Evolutionary conservation across 2,329 filamentous ascomycete genomes (phyloP).

Genomic region (Fusarium xyrophilum): DNA sequence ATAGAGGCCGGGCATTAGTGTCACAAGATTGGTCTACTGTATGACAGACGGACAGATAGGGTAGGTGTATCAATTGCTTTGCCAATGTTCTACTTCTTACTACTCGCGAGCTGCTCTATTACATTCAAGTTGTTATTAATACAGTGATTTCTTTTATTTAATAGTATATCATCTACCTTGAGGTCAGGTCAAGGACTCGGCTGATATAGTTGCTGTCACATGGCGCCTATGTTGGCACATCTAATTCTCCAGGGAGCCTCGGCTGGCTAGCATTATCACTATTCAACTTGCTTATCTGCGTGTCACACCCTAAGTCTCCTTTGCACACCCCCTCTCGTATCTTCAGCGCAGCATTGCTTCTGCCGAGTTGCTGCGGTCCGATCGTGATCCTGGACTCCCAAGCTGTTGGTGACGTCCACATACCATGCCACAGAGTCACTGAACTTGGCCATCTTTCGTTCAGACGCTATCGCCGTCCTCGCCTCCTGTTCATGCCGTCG

Average conservation of each 20-base stretch:
- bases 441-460: too few relatives aligned
- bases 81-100: not conserved
- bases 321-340: too few relatives aligned
- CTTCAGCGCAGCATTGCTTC: too few relatives aligned
- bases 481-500: too few relatives aligned
- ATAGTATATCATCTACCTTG: too few relatives aligned
- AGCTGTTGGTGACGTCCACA: too few relatives aligned
- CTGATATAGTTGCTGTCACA: not conserved
- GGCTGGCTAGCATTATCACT: not conserved
- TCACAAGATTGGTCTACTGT: not conserved
- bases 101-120: not conserved
- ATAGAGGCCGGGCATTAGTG: conserved; percentile 15
- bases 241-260: not conserved
- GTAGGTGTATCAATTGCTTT: not conserved
- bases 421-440: too few relatives aligned
- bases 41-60: not conserved
- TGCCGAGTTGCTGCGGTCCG: too few relatives aligned
- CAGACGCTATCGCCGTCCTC: too few relatives aligned
- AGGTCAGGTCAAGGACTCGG: not conserved
- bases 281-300: not conserved
- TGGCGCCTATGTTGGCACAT: not conserved
- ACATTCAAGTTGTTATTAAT: not conserved
- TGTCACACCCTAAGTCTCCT: too few relatives aligned
- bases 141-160: not conserved
- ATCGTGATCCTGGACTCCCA: too few relatives aligned